phyloP scores from a whole-genome alignment of 148 eudicot genomes.

The Arbutus unedo region DNA sequence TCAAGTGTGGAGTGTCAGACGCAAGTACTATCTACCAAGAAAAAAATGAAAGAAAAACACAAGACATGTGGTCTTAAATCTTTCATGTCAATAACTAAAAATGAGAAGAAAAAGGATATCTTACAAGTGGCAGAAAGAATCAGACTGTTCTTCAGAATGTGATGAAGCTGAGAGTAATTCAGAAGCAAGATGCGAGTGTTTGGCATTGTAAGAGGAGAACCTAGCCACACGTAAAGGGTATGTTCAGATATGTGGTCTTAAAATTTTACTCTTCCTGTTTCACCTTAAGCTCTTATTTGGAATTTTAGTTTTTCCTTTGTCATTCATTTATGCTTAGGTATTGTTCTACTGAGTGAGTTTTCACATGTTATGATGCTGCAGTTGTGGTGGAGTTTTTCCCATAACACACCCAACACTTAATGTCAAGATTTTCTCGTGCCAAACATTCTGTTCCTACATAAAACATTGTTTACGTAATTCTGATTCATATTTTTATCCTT shows the following conservation, averaged over 20 bases:
- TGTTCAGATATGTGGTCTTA: background rate
- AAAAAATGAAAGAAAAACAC: background rate
- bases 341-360: background rate
- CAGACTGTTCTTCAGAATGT: background rate
- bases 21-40: background rate
- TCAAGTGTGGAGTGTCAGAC: background rate
- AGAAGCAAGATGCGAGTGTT: background rate
- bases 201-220: background rate
- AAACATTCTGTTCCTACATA: background rate
- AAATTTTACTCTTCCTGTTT: background rate
- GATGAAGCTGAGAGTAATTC: background rate
- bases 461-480: constrained; percentile 1
- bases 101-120: background rate
- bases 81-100: background rate
- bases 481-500: constrained; percentile 1
- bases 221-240: background rate
- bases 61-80: background rate
- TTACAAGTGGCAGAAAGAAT: background rate
- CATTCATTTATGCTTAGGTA: background rate
- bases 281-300: background rate
- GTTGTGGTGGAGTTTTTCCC: background rate
- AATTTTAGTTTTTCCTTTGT: background rate
- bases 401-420: background rate
- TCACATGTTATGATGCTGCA: constrained; percentile 1
- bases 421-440: background rate